Base-by-base conservation (phyloP, 108 stramenopile genomes). In the Cylindrotheca closterium region DNA sequence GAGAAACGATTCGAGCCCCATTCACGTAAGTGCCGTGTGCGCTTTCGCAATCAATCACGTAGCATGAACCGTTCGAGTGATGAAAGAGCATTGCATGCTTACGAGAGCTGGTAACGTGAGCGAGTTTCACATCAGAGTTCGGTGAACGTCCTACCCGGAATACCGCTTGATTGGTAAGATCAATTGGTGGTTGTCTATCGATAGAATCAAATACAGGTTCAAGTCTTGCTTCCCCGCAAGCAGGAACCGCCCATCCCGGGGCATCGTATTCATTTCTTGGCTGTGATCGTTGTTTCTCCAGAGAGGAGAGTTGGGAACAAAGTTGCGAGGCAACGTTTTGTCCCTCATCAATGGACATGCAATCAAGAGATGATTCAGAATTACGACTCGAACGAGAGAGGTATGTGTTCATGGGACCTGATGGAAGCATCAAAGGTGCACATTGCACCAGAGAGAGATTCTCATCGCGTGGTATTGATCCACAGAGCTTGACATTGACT, bases 71-170 rank as follows among this genome's bases (percentile, higher is more conserved):
- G 58, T 88, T 88, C n/a, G 85, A 74, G 65, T 92, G 90, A 56
- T 92, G 90, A 55, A 92, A 92, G 25, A 92, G 68, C 69, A 92
- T 79, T 7, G 90, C 90, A 55, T 92, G 90, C 33, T 74, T 74
- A 47, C 90, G 71, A 33, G 84, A 86, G 3, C 85, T 85, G 1
- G 87, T 88, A 1, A 62, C 79, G 54, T 88, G 87, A n/a, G 77
- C 42, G 24, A 92, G 78, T 57, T 81, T 81, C 50, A 92, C 72
- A 63, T 92, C 82, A 30, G 75, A 77, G 18, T 72, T 64, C 1
- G 86, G 87, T 15, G 90, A 88, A 10, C 90, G 80, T 0, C 90
- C 90, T 21, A 92, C 58, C 49, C 82, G 74, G 55, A 82, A 80
- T 33, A 78, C 80, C n/a, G 83, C 70, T 61, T 68, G 74, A n/a